These are phyloP conservation scores for Myxozyma neglecta DNA, from an alignment of 805 yeast genomes.

Conservation along the genomic window DNA sequence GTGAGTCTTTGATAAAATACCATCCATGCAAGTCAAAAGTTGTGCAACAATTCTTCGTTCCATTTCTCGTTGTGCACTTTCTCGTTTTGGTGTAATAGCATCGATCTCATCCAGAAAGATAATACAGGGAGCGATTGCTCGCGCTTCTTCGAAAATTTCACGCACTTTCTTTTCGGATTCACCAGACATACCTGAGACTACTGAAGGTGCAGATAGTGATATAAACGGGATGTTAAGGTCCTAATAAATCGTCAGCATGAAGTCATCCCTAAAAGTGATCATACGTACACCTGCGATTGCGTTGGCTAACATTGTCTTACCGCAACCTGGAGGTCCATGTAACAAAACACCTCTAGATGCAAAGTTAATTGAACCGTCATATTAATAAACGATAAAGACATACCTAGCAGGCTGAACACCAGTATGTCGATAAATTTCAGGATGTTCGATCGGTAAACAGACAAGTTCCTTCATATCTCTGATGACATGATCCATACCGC, in stretches of 20 bases:
- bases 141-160: slow-evolving; percentile 88
- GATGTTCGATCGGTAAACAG: slow-evolving; percentile 89
- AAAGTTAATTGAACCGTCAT: neutral
- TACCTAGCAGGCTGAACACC: slow-evolving; percentile 85
- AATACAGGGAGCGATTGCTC: slow-evolving; percentile 83
- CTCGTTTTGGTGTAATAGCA: slow-evolving; percentile 97
- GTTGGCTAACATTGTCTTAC: slow-evolving; percentile 94
- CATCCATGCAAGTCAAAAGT: slow-evolving; percentile 91
- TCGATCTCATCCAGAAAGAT: slow-evolving; percentile 95
- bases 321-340: slow-evolving; percentile 99
- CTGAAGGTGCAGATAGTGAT: slow-evolving; percentile 88
- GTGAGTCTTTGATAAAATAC: slow-evolving; percentile 35
- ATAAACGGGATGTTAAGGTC: slow-evolving; percentile 91
- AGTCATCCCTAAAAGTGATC: neutral
- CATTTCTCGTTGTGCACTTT: slow-evolving; percentile 98
- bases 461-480: slow-evolving; percentile 85
- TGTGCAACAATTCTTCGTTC: slow-evolving; percentile 96
- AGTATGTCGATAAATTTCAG: slow-evolving; percentile 81
- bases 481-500: slow-evolving; percentile 86
- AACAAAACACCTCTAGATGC: slow-evolving; percentile 69
- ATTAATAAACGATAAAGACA: neutral
- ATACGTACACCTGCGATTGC: slow-evolving; percentile 62
- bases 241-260: slow-evolving; percentile 44
- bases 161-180: slow-evolving; percentile 93
- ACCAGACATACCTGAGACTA: slow-evolving; percentile 99